Base-by-base conservation (phyloP, 345 rosid species). In the Atalantia buxifolia region DNA sequence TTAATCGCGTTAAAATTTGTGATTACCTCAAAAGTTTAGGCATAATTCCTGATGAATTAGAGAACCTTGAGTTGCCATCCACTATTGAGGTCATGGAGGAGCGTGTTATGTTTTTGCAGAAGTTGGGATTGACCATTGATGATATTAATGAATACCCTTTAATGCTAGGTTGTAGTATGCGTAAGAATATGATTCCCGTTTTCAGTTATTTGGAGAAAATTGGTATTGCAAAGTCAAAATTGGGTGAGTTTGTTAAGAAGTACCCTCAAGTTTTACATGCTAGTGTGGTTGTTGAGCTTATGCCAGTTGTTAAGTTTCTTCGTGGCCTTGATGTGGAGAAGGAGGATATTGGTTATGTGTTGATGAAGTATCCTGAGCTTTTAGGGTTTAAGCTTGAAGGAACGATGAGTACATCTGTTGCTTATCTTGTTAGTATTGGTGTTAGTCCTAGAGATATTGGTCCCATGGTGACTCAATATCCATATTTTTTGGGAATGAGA, bases 321-420 rank as follows among this genome's bases (percentile, higher is more conserved):
- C 84, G 98, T 2, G 99, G 98, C 40, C 89, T 93, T 19, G 99
- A 95, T 79, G 97, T 95, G 40, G 98, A 95, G 75, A 95, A 78
- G 87, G 92, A 91, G 74, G 98, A 93, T 82, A 55, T 93, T 0
- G 99, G 94, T 2, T 92, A 84, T 82, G 98, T 95, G 4, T 56
- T 95, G 72, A 88, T 82, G 84, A 95, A 92, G 88, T 93, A 95
- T 82, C 99, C 98, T 0, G 97, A 95, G 85, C 85, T 95, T 22
- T 78, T 95, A 27, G 99, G 99, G 82, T 95, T 92, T 83, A 95
- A 95, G 87, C 92, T 92, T 7, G 99, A 95, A 86, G 97, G 99
- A 38, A 95, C 97, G 0, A 89, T 92, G 92, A 95, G 97, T 67
- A 93, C 97, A 9, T 92, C 98, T 1, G 99, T 95, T 36, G 97